Evolutionary conservation across 2,329 filamentous ascomycete species (phyloP), one percentile per base, ranked within the genome.

Genomic region (Ustilaginoidea virens): DNA sequence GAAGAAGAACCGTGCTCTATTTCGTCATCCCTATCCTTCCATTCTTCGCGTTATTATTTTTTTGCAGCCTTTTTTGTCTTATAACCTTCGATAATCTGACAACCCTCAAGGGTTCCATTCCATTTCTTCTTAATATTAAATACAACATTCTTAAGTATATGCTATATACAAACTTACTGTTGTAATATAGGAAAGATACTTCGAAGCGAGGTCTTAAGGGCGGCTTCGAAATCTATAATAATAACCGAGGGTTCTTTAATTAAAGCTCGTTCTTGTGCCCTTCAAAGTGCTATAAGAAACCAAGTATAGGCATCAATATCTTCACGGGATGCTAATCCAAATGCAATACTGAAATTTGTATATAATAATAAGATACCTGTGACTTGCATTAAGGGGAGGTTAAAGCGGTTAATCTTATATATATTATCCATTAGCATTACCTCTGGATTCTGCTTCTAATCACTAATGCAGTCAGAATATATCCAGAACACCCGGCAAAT

Each of bases 391-490:
- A 25, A 25, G 5, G 24, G 24, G 7, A 25, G 17, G n/a, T 25
- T 28, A 18, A 28, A 28, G 26, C 26, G 26, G 18, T 28, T 28
- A 9, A 28, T 18, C 26, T 28, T 28, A 5, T 28, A 28, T 20
- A 13, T 28, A 5, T 28, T 28, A 9, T 28, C 18, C 22, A 28
- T 20, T 9, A 13, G n/a, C 14, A 25, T 6, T 14, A 25, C 5
- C 14, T 25, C n/a, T 8, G 12, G 14, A n/a, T 25, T 25, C 14
- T 25, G 24, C 24, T 25, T 25, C 14, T 13, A 25, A 17, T 25
- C 12, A 5, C 17, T 7, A 17, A 25, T 15, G 15, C 7, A 25
- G 7, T 14, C 10, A 7, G 7, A 5, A 25, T 25, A 25, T 6
- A 14, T 7, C 24, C 14, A 25, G 13, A 25, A 25, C 7, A 25